Evolutionary conservation across 176 grass and related monocot genomes (phyloP), one percentile per base, ranked within the genome.

Genomic region (Avena eriantha): DNA sequence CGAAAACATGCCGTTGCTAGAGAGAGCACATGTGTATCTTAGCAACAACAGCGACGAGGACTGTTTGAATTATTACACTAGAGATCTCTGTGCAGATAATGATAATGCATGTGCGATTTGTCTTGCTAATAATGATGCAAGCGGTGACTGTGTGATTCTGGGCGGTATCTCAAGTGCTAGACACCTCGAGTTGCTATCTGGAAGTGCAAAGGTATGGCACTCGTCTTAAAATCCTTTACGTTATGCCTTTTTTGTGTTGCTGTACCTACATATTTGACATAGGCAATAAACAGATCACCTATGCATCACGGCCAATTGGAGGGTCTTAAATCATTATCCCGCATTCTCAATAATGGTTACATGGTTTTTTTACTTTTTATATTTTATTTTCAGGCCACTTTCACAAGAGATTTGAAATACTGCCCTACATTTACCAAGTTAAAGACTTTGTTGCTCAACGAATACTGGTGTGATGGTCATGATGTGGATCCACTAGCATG

Each of bases 361-460:
- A 16, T 73, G n/a, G 16, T 73, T 16, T 16, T 0, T 41, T 39
- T 39, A 21, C 2, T n/a, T 13, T 60, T 22, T 72, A 11, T 7
- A 29, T 55, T 41, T 57, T 6, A 7, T 22, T 31, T 48, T 12
- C 85, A 80, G 77, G 51, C 51, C 59, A 72, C 60, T 29, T 79
- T 86, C 39, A 24, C 4, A 80, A 73, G 53, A 31, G 68, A 86
- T 48, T 79, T 79, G 68, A 60, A 10, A 17, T 21, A 26, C 0
- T 79, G 84, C 24, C 84, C 84, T 79, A 79, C 50, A 48, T 79
- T 86, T 70, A 33, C 17, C 12, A 71, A 70, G 21, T 16, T 69
- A 9, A 86, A 71, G 64, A 70, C 50, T 59, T 71, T 79, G 12
- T 14, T 79, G 12, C 76, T 86, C 17, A 34, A 54, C 9, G 26